phyloP scores from a whole-genome alignment of 352 stramenopile species.

The Pythium sukuiense region DNA sequence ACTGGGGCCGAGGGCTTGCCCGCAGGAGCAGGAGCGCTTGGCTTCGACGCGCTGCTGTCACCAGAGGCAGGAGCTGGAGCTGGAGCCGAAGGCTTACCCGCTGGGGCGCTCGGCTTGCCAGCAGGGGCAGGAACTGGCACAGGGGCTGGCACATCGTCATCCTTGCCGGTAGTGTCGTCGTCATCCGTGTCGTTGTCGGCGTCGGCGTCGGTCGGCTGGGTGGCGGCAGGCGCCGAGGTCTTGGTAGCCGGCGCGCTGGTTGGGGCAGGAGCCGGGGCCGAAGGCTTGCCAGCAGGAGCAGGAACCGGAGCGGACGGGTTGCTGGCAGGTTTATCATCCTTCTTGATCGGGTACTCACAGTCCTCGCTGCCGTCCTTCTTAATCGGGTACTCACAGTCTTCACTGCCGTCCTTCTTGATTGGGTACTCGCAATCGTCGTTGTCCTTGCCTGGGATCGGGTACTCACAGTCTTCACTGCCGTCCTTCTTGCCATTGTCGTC shows the following conservation, averaged over 20 bases:
- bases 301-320: not conserved
- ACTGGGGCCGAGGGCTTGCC: too few relatives aligned
- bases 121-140: not conserved
- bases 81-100: constrained; percentile 7
- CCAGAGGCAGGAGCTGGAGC: constrained; percentile 13
- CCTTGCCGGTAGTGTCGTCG: not conserved
- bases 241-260: not conserved
- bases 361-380: constrained; percentile 28
- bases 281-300: not conserved
- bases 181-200: too few relatives aligned
- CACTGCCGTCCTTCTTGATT: constrained; percentile 28
- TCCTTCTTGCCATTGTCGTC: constrained; percentile 18
- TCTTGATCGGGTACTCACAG: constrained; percentile 27
- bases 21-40: not conserved
- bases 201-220: not conserved
- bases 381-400: constrained; percentile 28
- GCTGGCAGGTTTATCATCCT: constrained; percentile 1
- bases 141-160: not conserved
- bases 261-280: constrained; percentile 2
- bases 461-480: constrained; percentile 30
- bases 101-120: constrained; percentile 5
- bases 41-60: not conserved
- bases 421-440: constrained; percentile 14
- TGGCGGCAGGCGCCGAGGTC: too few relatives aligned
- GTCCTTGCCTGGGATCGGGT: constrained; percentile 19